Evolutionary conservation across 2,329 filamentous ascomycete species (phyloP).

Genomic region (Raffaelea ambrosiae): DNA sequence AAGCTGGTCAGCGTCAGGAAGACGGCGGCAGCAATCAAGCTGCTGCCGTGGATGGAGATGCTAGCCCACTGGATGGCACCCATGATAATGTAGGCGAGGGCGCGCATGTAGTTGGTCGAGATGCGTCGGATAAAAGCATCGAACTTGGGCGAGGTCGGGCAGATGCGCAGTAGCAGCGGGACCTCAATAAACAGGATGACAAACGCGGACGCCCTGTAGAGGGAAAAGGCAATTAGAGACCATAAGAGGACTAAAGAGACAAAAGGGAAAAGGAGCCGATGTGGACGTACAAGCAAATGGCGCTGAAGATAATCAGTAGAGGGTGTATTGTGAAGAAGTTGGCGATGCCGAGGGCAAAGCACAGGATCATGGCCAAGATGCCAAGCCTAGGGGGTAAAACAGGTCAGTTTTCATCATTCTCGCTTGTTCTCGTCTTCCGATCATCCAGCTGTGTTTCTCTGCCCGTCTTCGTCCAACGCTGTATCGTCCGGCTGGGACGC

Average conservation of each 20-base stretch:
- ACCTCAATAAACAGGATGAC: conserved; percentile 82
- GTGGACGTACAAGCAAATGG: conserved; percentile 42
- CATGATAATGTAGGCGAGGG: conserved; percentile 76
- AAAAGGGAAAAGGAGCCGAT: not conserved
- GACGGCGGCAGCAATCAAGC: conserved; percentile 78
- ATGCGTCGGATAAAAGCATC: conserved; percentile 84
- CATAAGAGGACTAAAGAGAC: not conserved
- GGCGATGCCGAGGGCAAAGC: conserved; percentile 60
- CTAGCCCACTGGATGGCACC: conserved; percentile 78
- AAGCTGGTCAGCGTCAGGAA: conserved; percentile 66
- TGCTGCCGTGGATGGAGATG: conserved; percentile 54
- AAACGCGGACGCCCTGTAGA: conserved; percentile 55
- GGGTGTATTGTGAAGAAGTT: conserved; percentile 52
- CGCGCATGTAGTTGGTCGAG: conserved; percentile 95
- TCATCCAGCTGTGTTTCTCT: too few species aligned
- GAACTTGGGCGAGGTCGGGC: conserved; percentile 85
- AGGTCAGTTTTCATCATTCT: not conserved
- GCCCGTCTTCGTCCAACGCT: not conserved
- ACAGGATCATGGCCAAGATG: conserved; percentile 62
- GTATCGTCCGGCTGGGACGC: too few species aligned
- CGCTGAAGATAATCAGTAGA: conserved; percentile 42
- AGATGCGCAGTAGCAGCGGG: conserved; percentile 91
- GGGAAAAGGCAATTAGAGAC: not conserved
- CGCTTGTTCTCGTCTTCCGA: too few species aligned
- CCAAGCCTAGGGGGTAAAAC: conserved; percentile 47